Evolutionary conservation across 2,329 filamentous ascomycete species (phyloP).

Genomic region (Acrocalymma vagum): DNA sequence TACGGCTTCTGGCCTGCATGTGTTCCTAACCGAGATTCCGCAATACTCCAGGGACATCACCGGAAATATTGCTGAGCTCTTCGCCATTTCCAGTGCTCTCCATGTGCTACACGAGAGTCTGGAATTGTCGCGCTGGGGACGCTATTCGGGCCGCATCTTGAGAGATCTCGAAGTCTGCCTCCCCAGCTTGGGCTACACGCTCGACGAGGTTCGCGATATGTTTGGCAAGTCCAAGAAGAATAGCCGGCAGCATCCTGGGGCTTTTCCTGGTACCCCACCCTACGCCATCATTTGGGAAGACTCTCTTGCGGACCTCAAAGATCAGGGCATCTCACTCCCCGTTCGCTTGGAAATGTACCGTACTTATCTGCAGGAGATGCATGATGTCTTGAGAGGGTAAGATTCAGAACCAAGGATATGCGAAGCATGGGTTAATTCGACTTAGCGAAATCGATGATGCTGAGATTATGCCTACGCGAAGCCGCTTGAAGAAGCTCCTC

Average conservation of each 20-base stretch:
- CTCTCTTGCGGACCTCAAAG: constrained; percentile 55
- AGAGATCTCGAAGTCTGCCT: constrained; percentile 59
- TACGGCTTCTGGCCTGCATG: constrained; percentile 59
- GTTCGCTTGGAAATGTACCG: constrained; percentile 61
- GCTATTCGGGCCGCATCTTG: constrained; percentile 46
- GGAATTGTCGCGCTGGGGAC: constrained; percentile 48
- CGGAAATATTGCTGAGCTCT: constrained; percentile 62
- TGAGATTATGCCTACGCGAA: constrained; percentile 37
- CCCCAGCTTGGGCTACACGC: constrained; percentile 59
- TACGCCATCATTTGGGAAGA: constrained; percentile 62
- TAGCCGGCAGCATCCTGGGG: constrained; percentile 36
- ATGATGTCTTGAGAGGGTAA: constrained; percentile 57
- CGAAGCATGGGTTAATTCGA: constrained; percentile 17
- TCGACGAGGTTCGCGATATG: constrained; percentile 57
- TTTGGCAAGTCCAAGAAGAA: constrained; percentile 48
- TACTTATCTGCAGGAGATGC: constrained; percentile 56
- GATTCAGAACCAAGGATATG: constrained; percentile 25
- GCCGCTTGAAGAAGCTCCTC: constrained; percentile 39
- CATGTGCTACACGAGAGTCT: constrained; percentile 57
- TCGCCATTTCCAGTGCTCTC: constrained; percentile 61
- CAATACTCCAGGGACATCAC: constrained; percentile 62
- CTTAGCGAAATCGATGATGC: constrained; percentile 36
- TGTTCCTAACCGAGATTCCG: constrained; percentile 60
- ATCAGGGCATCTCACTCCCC: constrained; percentile 56
- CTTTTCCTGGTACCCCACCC: constrained; percentile 47